Evolutionary conservation across 106 monocot genomes (phyloP), one percentile per base, ranked within the genome.

Genomic region (Triglochin maritima): DNA sequence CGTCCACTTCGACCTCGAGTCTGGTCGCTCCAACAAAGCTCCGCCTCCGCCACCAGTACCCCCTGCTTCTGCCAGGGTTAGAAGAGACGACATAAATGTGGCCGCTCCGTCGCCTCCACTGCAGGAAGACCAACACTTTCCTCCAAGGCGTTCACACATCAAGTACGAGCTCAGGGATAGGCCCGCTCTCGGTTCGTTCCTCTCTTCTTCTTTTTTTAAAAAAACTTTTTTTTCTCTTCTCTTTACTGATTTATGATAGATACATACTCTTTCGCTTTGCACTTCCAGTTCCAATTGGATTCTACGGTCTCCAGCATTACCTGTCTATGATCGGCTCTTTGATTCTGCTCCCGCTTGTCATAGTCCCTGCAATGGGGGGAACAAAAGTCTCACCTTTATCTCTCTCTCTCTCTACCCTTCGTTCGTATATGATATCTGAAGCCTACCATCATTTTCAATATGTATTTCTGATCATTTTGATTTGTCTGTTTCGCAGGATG

Each of bases 301-400:
- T 83, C 47, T 91, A 96, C 49, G 87, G 83, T 7, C 49, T 96
- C 4, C 95, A 96, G 54, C 95, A 96, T 56, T 85, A 88, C 59
- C 70, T 96, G 43, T 96, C 90, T 8, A 88, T 96, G 64, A 1
- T 96, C 70, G 95, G 95, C 7, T 96, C 95, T 13, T 74, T 96
- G 57, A 78, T 96, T 17, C 78, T 96, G 13, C 80, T 86, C 58
- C 95, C 95, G 3, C 80, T 96, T 5, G 83, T 96, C 54, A 88
- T 96, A 9, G 87, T 96, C 74, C 95, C 95, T 4, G 95, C 95
- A 49, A 91, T 96, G 95, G 95, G 90, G 14, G 95, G 95, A 62
- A 76, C 79, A 57, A 46, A 69, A 49, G 95, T 68, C 5, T 5
- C 3, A 58, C 48, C 17, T 69, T 7, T 9, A 8, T 46, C 10